Conservation (phyloP, 345 rosid species). For the Corchorus capsularis region DNA sequence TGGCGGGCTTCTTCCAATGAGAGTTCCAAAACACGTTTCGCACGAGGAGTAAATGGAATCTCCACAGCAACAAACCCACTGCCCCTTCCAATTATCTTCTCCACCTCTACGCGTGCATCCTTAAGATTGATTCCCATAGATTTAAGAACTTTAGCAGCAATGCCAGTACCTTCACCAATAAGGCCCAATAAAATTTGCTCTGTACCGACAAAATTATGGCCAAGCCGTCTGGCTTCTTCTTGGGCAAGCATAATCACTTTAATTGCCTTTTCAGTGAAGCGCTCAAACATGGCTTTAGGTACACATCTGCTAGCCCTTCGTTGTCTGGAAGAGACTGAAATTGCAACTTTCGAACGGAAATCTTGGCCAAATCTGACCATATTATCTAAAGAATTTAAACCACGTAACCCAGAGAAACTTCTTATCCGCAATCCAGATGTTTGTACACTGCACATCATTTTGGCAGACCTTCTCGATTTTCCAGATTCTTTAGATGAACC, state of each 20-base stretch:
- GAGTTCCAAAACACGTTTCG: conserved; percentile 92
- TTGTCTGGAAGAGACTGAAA: conserved; percentile 39
- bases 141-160: conserved; percentile 94
- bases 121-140: conserved; percentile 97
- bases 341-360: conserved; percentile 50
- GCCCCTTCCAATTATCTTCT: conserved; percentile 94
- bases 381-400: conserved; percentile 50
- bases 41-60: conserved; percentile 97
- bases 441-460: conserved; percentile 47
- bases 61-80: conserved; percentile 96
- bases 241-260: conserved; percentile 97
- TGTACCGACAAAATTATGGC: conserved; percentile 97
- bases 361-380: conserved; percentile 37
- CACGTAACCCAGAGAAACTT: conserved; percentile 58
- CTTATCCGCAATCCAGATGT: conserved; percentile 46
- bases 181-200: conserved; percentile 91
- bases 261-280: conserved; percentile 92
- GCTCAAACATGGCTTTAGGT: conserved; percentile 86
- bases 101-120: conserved; percentile 96
- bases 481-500: conserved; percentile 45
- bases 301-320: conserved; percentile 51
- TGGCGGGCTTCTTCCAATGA: conserved; percentile 95
- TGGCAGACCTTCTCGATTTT: conserved; percentile 42
- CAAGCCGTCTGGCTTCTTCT: conserved; percentile 95
- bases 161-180: conserved; percentile 94